Evolutionary conservation across 495 filamentous ascomycete species (phyloP).

Genomic region (Pseudotulostoma volvatum): DNA sequence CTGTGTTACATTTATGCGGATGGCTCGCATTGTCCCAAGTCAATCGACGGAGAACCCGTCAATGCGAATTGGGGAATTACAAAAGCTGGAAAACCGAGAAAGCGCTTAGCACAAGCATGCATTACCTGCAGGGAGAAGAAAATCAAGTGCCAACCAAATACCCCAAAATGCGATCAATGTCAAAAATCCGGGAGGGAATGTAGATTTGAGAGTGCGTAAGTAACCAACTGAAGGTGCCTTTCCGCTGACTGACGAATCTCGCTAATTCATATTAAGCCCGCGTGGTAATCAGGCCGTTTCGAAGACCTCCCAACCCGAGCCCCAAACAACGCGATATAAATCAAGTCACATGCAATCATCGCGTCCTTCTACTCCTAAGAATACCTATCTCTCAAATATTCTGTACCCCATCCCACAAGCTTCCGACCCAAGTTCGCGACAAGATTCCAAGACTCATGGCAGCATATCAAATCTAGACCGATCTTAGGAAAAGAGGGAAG

Average conservation of each 20-base stretch:
- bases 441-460: not conserved
- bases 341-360: not conserved
- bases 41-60: slow-evolving; percentile 71
- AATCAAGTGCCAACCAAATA: slow-evolving; percentile 85
- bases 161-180: slow-evolving; percentile 73
- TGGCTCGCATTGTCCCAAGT: slow-evolving; percentile 63
- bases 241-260: not conserved
- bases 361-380: not conserved
- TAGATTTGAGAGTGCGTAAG: slow-evolving; percentile 79
- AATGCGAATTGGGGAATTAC: slow-evolving; percentile 89
- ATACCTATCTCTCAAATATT: not conserved
- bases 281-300: not conserved
- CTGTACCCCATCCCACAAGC: not conserved
- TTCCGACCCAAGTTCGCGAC: not conserved
- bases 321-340: not conserved
- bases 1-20: slow-evolving; percentile 80
- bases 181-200: slow-evolving; percentile 75
- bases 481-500: too few relatives aligned
- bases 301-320: not conserved
- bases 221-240: slow-evolving; percentile 8
- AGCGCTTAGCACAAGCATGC: slow-evolving; percentile 76
- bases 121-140: slow-evolving; percentile 90
- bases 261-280: not conserved
- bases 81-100: slow-evolving; percentile 81
- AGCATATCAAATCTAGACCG: not conserved